Percentiles rank a stretch among this genome's conserved stretches.
These are phyloP conservation scores for Scutellaria barbata DNA, from an alignment of 257 asterid species.

Conservation along the genomic window DNA sequence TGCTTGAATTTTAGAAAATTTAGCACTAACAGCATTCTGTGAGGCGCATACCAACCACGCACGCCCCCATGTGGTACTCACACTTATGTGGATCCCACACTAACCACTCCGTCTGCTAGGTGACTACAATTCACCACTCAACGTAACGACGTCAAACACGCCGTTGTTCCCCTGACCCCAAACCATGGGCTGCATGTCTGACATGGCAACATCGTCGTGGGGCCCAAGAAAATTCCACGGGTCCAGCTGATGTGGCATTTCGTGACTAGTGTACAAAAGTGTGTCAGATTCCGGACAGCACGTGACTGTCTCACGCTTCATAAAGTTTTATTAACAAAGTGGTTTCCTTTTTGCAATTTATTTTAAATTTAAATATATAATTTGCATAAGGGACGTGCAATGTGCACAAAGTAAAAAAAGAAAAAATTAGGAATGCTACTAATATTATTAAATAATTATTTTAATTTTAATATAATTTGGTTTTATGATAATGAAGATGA, in stretches of 20 bases:
- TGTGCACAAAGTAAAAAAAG: too few relatives aligned
- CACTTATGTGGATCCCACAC: conserved; percentile 27
- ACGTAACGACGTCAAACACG: conserved; percentile 30
- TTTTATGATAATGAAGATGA: too few relatives aligned
- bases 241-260: conserved; percentile 26
- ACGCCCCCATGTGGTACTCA: conserved; percentile 33
- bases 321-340: not conserved
- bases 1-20: not conserved
- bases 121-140: not conserved
- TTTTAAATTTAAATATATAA: too few relatives aligned
- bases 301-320: conserved; percentile 47
- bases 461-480: too few relatives aligned
- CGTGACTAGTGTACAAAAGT: conserved; percentile 38
- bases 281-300: conserved; percentile 48
- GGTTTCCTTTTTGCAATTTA: too few relatives aligned
- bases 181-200: not conserved
- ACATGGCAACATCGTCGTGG: conserved; percentile 37
- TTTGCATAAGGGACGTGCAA: too few relatives aligned
- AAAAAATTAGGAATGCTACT: too few relatives aligned
- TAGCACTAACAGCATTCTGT: conserved; percentile 19
- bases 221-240: conserved; percentile 29
- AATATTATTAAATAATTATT: too few relatives aligned
- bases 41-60: conserved; percentile 35
- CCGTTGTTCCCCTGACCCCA: not conserved
- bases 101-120: conserved; percentile 31